These are phyloP conservation scores for Lepidopterella palustris DNA, from an alignment of 495 filamentous ascomycete genomes.

Conservation along the genomic window DNA sequence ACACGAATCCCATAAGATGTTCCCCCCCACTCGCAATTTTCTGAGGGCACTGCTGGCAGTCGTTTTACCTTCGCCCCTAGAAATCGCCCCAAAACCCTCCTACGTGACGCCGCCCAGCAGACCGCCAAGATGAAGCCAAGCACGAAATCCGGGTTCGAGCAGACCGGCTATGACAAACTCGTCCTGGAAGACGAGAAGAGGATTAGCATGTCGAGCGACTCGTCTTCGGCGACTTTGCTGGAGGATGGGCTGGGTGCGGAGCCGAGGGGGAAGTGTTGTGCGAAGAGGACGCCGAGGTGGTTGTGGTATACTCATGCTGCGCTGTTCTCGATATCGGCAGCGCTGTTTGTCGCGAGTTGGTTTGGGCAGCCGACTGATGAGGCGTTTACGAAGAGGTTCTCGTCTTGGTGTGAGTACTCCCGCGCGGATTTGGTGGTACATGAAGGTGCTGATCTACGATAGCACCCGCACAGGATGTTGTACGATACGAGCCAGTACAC, in stretches of 20 bases:
- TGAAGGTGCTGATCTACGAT: neutral
- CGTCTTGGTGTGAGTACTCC: neutral
- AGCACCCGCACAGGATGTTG: neutral
- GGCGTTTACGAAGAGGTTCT: neutral
- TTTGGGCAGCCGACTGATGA: neutral
- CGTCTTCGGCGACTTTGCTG: neutral
- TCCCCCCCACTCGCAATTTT: neutral
- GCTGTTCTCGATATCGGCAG: slow-evolving; percentile 3
- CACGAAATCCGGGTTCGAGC: neutral
- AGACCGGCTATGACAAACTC: neutral
- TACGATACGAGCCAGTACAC: neutral
- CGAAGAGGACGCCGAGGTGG: slow-evolving; percentile 1
- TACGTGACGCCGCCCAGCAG: neutral
- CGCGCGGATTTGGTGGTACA: neutral
- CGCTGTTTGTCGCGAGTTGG: neutral
- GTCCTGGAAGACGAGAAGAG: slow-evolving; percentile 2
- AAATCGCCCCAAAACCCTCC: neutral
- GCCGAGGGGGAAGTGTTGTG: neutral
- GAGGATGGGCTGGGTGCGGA: neutral
- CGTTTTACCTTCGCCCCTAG: neutral
- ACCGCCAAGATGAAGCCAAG: slow-evolving; percentile 1
- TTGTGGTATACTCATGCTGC: slow-evolving; percentile 3
- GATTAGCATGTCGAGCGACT: neutral
- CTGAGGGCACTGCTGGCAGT: neutral
- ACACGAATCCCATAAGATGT: neutral